phyloP scores from a whole-genome alignment of 305 asterid genomes.

The Coffea humblotiana region DNA sequence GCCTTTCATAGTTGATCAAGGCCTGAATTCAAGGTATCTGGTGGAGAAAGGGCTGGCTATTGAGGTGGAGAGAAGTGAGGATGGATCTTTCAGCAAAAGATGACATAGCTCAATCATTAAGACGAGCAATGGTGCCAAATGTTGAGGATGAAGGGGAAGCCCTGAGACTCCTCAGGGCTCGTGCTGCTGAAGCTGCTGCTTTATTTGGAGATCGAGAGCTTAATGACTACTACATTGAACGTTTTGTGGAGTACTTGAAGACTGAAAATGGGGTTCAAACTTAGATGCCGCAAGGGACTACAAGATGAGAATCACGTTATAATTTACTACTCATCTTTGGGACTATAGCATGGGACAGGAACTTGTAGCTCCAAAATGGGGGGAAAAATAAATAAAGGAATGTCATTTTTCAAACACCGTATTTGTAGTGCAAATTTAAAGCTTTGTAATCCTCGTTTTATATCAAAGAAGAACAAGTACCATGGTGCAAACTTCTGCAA shows the following conservation, averaged over 20 bases:
- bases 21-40: constrained; percentile 31
- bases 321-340: too few relatives aligned
- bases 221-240: background rate
- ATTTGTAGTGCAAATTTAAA: too few relatives aligned
- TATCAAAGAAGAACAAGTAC: too few relatives aligned
- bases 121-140: constrained; percentile 25
- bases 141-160: constrained; percentile 28
- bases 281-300: background rate
- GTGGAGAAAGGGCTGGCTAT: constrained; percentile 42
- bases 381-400: too few relatives aligned
- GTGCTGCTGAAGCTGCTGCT: constrained; percentile 24
- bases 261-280: background rate
- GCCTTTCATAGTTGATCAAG: constrained; percentile 39
- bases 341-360: too few relatives aligned
- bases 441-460: too few relatives aligned
- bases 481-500: too few relatives aligned
- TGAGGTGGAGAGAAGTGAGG: constrained; percentile 38
- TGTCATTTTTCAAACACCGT: too few relatives aligned
- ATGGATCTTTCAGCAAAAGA: constrained; percentile 35
- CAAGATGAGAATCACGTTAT: background rate
- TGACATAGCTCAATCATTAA: constrained; percentile 28
- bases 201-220: constrained; percentile 24
- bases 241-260: background rate
- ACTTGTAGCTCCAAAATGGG: too few relatives aligned
- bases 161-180: constrained; percentile 3